Evolutionary conservation across 176 grass and related monocot genomes (phyloP), one percentile per base, ranked within the genome.

Genomic region (Olyra latifolia): DNA sequence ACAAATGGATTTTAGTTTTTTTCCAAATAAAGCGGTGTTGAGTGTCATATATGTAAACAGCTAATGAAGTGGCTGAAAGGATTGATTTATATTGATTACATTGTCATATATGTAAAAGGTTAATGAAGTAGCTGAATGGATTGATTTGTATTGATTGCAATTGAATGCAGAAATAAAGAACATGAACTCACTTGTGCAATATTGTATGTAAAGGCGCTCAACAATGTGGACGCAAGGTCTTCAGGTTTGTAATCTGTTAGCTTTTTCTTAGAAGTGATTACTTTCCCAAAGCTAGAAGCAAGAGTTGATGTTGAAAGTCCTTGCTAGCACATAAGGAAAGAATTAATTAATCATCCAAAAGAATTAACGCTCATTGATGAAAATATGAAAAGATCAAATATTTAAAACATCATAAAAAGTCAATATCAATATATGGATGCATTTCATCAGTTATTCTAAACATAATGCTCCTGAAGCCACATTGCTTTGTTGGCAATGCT

Each of bases 211-310:
- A 95, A 95, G 83, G 95, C 95, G 25, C 88, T 98, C 78, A 98
- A 88, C 72, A 98, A 87, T 77, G 95, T 87, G 45, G 95, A 77
- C 5, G 95, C 95, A 81, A 98, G 78, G 81, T 98, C 95, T 83
- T 98, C 95, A 76, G 79, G 67, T 58, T 71, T 93, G 83, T 94
- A 98, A 89, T 98, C 95, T 61, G 88, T 59, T 53, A 98, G 82
- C 4, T 78, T 87, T 69, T 87, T 93, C 79, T 89, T 87, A 55
- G 95, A 98, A 77, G 88, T 89, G 62, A 95, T 98, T 85, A 95
- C 95, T 89, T 98, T 98, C 38, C 92, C 95, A 84, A 98, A 98
- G 86, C 95, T 98, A 70, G 95, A 95, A 76, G 95, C 95, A 81
- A 98, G 90, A 65, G 92, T 98, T 77, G 95, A 93, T 24, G 90